Percentiles rank a stretch among this genome's conserved stretches.
phyloP scores from a whole-genome alignment of 2,329 filamentous ascomycete species.

The Rhynchosporium secalis region DNA sequence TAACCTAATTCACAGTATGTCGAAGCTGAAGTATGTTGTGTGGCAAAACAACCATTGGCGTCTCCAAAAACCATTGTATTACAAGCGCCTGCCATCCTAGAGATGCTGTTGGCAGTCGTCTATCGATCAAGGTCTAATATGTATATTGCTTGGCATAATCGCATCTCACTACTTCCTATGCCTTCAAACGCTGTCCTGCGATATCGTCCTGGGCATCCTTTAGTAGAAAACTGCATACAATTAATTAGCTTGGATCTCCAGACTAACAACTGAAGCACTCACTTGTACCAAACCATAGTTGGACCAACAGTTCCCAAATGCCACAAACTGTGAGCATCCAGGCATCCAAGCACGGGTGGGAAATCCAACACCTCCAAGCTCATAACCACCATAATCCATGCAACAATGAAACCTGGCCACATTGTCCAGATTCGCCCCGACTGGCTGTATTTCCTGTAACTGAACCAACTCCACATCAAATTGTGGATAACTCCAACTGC shows the following conservation, averaged over 20 bases:
- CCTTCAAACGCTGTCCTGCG: conserved; percentile 70
- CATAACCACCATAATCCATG: conserved; percentile 92
- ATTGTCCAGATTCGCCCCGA: conserved; percentile 76
- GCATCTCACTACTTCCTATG: conserved; percentile 42
- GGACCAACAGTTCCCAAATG: conserved; percentile 90
- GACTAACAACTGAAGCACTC: conserved; percentile 45
- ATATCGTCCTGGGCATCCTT: conserved; percentile 85
- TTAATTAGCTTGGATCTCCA: conserved; percentile 20
- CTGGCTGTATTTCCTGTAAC: conserved; percentile 69
- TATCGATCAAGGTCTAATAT: not conserved
- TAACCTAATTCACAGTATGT: not conserved
- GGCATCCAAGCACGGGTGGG: conserved; percentile 73
- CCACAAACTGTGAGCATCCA: conserved; percentile 96
- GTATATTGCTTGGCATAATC: not conserved
- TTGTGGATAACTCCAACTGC: conserved; percentile 79
- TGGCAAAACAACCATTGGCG: not conserved
- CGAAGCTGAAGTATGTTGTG: conserved; percentile 1
- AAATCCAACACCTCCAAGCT: conserved; percentile 95
- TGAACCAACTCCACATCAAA: conserved; percentile 82
- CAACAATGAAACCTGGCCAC: conserved; percentile 88
- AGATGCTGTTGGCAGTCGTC: no score
- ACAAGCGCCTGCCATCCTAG: not conserved
- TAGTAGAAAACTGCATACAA: conserved; percentile 69
- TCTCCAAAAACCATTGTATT: not conserved
- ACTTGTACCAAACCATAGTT: conserved; percentile 93